Evolutionary conservation across 176 grass and related monocot species (phyloP).

Genomic region (Avena insularis): DNA sequence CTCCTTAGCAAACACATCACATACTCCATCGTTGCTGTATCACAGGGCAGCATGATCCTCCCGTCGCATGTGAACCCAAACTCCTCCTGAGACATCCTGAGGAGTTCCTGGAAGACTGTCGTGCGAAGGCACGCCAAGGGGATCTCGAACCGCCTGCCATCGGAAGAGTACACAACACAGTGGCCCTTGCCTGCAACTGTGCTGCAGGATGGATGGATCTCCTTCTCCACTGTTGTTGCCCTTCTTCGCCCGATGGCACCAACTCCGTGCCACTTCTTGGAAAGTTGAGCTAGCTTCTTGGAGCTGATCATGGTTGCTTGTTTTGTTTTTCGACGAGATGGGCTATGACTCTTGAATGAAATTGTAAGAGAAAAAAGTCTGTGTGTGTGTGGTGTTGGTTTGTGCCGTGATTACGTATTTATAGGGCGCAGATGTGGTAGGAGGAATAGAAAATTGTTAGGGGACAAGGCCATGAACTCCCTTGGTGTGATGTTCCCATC

Average conservation of each 20-base stretch:
- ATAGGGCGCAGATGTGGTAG: slow-evolving; percentile 27
- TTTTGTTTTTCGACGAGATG: slow-evolving; percentile 9
- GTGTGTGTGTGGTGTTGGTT: slow-evolving; percentile 38
- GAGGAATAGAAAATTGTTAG: slow-evolving; percentile 36
- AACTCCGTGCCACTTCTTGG: slow-evolving; percentile 74
- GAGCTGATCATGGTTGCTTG: slow-evolving; percentile 52
- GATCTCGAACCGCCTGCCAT: slow-evolving; percentile 63
- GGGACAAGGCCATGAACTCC: slow-evolving; percentile 48
- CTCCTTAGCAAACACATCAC: slow-evolving; percentile 57
- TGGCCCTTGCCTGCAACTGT: slow-evolving; percentile 63
- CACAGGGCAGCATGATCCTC: slow-evolving; percentile 65
- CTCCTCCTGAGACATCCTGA: slow-evolving; percentile 62
- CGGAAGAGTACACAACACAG: slow-evolving; percentile 46
- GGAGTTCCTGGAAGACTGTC: slow-evolving; percentile 56
- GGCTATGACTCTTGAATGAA: slow-evolving; percentile 23
- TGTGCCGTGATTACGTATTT: slow-evolving; percentile 36
- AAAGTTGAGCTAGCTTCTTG: slow-evolving; percentile 69
- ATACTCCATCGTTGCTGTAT: slow-evolving; percentile 65
- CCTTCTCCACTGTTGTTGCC: slow-evolving; percentile 36
- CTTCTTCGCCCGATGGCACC: slow-evolving; percentile 58
- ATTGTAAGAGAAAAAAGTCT: background rate
- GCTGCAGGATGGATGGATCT: slow-evolving; percentile 41
- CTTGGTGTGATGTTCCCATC: slow-evolving; percentile 28
- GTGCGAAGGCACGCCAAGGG: slow-evolving; percentile 56
- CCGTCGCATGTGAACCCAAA: slow-evolving; percentile 53